phyloP scores from a whole-genome alignment of 148 eudicot species.

The Vaccinium darrowii region DNA sequence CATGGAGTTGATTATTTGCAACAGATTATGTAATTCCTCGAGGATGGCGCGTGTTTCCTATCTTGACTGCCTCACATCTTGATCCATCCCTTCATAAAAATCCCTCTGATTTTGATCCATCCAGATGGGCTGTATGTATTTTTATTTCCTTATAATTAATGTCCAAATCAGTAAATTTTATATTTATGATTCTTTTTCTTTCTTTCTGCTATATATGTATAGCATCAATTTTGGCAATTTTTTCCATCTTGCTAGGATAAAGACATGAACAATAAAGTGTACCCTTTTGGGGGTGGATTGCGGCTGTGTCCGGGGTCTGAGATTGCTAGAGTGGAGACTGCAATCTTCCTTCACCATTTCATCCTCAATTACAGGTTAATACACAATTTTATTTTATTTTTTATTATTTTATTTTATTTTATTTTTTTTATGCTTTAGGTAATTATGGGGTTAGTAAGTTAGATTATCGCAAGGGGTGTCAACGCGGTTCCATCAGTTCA shows the following conservation, averaged over 20 bases:
- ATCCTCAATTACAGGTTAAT: slow-evolving; percentile 45
- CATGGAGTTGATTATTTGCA: not conserved
- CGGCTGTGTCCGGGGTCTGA: slow-evolving; percentile 52
- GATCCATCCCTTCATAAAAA: slow-evolving; percentile 44
- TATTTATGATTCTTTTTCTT: not conserved
- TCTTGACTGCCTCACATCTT: slow-evolving; percentile 38
- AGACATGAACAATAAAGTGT: slow-evolving; percentile 32
- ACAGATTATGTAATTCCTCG: slow-evolving; percentile 42
- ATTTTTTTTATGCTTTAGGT: not conserved
- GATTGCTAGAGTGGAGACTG: slow-evolving; percentile 38
- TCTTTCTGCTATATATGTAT: not conserved
- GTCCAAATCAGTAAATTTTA: not conserved
- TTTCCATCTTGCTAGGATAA: slow-evolving; percentile 23
- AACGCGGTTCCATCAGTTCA: not conserved
- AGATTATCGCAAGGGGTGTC: too few relatives aligned
- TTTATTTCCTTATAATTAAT: not conserved
- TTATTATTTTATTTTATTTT: too few relatives aligned
- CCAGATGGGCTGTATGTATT: slow-evolving; percentile 43
- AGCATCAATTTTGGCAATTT: not conserved
- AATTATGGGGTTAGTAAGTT: not conserved
- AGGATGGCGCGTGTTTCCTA: slow-evolving; percentile 55
- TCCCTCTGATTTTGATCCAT: slow-evolving; percentile 43
- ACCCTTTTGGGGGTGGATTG: slow-evolving; percentile 51
- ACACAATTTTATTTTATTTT: not conserved
- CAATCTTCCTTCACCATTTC: slow-evolving; percentile 49